Evolutionary conservation across 2,329 filamentous ascomycete genomes (phyloP).

Genomic region (Septoria petroselini): DNA sequence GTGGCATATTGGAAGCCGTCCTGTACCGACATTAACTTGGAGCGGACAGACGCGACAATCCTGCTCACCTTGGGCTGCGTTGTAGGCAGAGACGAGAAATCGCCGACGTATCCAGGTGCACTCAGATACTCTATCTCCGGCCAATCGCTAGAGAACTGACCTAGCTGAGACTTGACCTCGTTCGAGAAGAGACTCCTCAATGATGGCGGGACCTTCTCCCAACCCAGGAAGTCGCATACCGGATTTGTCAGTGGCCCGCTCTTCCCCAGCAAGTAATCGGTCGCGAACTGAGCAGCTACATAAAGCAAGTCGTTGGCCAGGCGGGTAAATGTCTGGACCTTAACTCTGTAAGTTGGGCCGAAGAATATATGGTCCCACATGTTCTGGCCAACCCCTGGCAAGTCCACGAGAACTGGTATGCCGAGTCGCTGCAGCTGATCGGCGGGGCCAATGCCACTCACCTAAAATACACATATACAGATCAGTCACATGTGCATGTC

Average conservation of each 20-base stretch:
- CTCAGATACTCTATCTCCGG: constrained; percentile 26
- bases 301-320: constrained; percentile 22
- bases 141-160: constrained; percentile 25
- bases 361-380: constrained; percentile 55
- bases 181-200: constrained; percentile 13
- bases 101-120: constrained; percentile 15
- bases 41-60: too few relatives aligned
- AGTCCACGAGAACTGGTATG: constrained; percentile 55
- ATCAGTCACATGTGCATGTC: too few relatives aligned
- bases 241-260: constrained; percentile 20
- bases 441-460: constrained; percentile 59
- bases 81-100: constrained; percentile 11
- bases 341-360: constrained; percentile 27
- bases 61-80: constrained; percentile 23
- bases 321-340: constrained; percentile 24
- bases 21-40: too few relatives aligned
- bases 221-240: constrained; percentile 23
- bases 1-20: constrained; percentile 37
- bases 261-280: constrained; percentile 20
- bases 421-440: constrained; percentile 49
- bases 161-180: constrained; percentile 14
- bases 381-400: constrained; percentile 62
- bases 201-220: constrained; percentile 26
- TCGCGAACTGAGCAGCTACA: constrained; percentile 14
- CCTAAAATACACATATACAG: too few relatives aligned